Percentiles rank a stretch among this genome's conserved stretches.
Evolutionary conservation across 2,329 filamentous ascomycete species (phyloP).

Genomic region (Stemphylium beticola): DNA sequence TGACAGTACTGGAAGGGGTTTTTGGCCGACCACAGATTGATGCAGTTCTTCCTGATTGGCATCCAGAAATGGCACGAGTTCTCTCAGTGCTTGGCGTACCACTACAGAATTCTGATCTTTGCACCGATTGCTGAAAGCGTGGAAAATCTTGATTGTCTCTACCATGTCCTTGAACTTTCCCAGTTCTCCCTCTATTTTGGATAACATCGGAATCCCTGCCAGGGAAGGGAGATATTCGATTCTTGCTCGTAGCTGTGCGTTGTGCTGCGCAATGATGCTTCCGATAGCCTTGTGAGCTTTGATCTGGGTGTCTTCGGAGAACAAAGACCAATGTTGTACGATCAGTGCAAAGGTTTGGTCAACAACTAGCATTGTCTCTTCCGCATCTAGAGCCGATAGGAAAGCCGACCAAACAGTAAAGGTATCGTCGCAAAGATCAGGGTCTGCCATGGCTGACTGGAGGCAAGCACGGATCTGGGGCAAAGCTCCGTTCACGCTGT

Average conservation of each 20-base stretch:
- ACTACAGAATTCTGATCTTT: constrained; percentile 85
- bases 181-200: constrained; percentile 70
- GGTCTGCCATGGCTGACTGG: constrained; percentile 78
- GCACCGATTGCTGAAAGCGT: constrained; percentile 75
- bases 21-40: constrained; percentile 79
- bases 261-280: constrained; percentile 69
- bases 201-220: constrained; percentile 70
- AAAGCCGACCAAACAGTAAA: constrained; percentile 86
- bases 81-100: constrained; percentile 78
- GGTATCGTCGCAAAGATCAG: constrained; percentile 76
- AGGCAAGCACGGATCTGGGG: constrained; percentile 96
- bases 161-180: constrained; percentile 68
- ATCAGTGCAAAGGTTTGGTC: constrained; percentile 92
- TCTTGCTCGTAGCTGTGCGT: constrained; percentile 65
- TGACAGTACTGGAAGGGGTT: constrained; percentile 76
- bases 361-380: constrained; percentile 79
- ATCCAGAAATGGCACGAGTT: constrained; percentile 76
- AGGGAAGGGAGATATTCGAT: constrained; percentile 82
- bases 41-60: constrained; percentile 79
- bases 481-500: constrained; percentile 76
- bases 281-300: constrained; percentile 68
- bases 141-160: constrained; percentile 70
- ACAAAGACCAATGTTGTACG: constrained; percentile 75
- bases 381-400: constrained; percentile 70
- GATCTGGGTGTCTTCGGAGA: constrained; percentile 66